Conservation (phyloP, 352 stramenopile genomes). For the Pythium apleroticum region DNA sequence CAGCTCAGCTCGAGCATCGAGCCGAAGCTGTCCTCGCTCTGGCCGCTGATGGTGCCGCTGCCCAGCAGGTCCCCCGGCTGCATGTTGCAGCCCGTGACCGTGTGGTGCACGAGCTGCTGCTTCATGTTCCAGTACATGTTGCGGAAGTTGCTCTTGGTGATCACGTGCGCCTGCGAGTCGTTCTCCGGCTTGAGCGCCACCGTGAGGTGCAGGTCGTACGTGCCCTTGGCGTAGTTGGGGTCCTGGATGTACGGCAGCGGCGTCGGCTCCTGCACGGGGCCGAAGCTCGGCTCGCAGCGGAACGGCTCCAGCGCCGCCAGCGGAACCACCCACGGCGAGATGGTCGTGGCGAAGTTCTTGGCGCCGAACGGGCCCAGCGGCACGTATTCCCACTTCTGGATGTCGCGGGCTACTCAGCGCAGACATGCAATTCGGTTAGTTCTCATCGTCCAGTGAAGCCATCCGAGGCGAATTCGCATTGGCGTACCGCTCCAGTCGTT, state of each 20-base stretch:
- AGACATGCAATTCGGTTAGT: background rate
- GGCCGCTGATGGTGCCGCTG: slow-evolving; percentile 94
- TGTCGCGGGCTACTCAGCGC: slow-evolving; percentile 58
- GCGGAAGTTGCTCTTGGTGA: slow-evolving; percentile 94
- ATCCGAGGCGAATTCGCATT: background rate
- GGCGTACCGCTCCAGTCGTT: slow-evolving; percentile 96
- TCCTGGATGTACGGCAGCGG: slow-evolving; percentile 95
- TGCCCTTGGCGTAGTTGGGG: slow-evolving; percentile 82
- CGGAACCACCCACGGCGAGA: slow-evolving; percentile 96
- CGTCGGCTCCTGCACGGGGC: slow-evolving; percentile 76
- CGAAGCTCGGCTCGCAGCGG: slow-evolving; percentile 89
- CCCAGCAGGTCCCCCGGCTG: slow-evolving; percentile 93
- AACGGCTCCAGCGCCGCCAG: slow-evolving; percentile 94
- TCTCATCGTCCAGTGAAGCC: background rate
- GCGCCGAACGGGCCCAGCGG: slow-evolving; percentile 95
- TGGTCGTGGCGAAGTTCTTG: slow-evolving; percentile 98
- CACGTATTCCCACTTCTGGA: slow-evolving; percentile 98
- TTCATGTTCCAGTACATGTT: slow-evolving; percentile 98
- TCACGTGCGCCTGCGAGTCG: slow-evolving; percentile 47
- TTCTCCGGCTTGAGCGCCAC: slow-evolving; percentile 67
- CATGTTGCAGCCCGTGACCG: slow-evolving; percentile 97
- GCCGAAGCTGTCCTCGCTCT: slow-evolving; percentile 85
- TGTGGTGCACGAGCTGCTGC: slow-evolving; percentile 97
- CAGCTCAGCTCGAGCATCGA: slow-evolving; percentile 97
- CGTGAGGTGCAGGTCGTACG: slow-evolving; percentile 90